phyloP scores from a whole-genome alignment of 2,329 filamentous ascomycete species.

The Trichocomaceae sp. region DNA sequence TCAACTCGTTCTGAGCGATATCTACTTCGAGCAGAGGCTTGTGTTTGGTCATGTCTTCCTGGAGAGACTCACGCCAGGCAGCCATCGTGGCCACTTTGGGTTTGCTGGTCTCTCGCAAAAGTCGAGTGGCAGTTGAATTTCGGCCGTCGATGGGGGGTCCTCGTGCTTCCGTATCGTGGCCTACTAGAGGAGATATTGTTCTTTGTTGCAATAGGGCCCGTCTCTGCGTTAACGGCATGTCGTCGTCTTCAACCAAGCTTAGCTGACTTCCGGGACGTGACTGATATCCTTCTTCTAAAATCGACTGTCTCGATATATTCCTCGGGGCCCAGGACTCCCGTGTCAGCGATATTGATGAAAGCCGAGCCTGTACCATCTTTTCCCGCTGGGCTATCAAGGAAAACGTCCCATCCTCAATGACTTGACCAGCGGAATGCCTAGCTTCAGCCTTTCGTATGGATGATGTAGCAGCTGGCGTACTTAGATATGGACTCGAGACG shows the following conservation, averaged over 20 bases:
- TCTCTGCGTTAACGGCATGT: slow-evolving; percentile 63
- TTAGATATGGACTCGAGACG: slow-evolving; percentile 20
- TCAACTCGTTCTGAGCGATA: slow-evolving; percentile 40
- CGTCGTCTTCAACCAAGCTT: slow-evolving; percentile 35
- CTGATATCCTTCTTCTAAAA: slow-evolving; percentile 15
- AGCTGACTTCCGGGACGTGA: slow-evolving; percentile 13
- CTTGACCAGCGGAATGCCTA: slow-evolving; percentile 6
- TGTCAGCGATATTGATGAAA: slow-evolving; percentile 32
- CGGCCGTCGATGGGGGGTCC: slow-evolving; percentile 30
- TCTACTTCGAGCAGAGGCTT: slow-evolving; percentile 29
- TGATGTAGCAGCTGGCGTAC: slow-evolving; percentile 14
- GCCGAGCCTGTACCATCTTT: slow-evolving; percentile 39
- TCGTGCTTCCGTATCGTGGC: slow-evolving; percentile 24
- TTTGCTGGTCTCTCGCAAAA: slow-evolving; percentile 16
- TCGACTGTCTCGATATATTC: slow-evolving; percentile 23
- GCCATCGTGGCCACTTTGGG: slow-evolving; percentile 52
- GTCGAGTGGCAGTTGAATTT: slow-evolving; percentile 43
- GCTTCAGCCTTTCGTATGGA: slow-evolving; percentile 10
- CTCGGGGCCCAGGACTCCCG: slow-evolving; percentile 27
- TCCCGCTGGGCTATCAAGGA: slow-evolving; percentile 53
- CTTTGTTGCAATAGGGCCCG: slow-evolving; percentile 55
- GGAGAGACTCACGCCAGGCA: slow-evolving; percentile 60
- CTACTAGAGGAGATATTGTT: slow-evolving; percentile 15
- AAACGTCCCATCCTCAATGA: slow-evolving; percentile 21
- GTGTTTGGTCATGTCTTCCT: slow-evolving; percentile 51